phyloP scores from a whole-genome alignment of 805 yeast genomes.

The Yarrowia hollandica region DNA sequence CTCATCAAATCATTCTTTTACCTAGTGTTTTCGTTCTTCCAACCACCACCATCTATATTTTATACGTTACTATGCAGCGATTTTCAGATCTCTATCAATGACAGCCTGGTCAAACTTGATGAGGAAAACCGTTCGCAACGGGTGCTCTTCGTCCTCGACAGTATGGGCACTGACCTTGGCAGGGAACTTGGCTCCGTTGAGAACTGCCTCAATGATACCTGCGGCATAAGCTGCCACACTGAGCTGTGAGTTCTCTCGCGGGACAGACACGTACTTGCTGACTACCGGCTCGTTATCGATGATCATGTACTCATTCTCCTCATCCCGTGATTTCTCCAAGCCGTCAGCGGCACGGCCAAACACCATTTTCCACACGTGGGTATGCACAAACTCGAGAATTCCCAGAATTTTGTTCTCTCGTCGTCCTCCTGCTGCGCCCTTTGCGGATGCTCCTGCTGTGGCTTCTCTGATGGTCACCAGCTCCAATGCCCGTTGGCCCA shows the following conservation, averaged over 20 bases:
- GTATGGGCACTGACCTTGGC: conserved; percentile 83
- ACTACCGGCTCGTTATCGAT: conserved; percentile 72
- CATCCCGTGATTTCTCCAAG: conserved; percentile 67
- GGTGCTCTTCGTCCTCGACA: conserved; percentile 58
- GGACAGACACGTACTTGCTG: conserved; percentile 71
- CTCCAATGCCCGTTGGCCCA: conserved; percentile 73
- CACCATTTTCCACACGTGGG: conserved; percentile 68
- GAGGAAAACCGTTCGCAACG: conserved; percentile 71
- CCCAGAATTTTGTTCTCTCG: conserved; percentile 69
- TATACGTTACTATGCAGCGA: conserved; percentile 6
- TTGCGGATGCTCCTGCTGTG: conserved; percentile 35
- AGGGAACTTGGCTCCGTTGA: conserved; percentile 69
- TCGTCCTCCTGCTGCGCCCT: conserved; percentile 35
- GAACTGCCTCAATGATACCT: conserved; percentile 79
- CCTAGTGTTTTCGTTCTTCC: too few species aligned
- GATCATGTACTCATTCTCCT: conserved; percentile 73
- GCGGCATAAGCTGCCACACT: conserved; percentile 83
- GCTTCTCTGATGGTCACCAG: conserved; percentile 62
- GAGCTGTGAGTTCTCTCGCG: conserved; percentile 72
- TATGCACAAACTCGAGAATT: conserved; percentile 68
- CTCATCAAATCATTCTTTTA: too few species aligned
- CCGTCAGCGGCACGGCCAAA: conserved; percentile 77
- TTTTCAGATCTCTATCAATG: conserved; percentile 33
- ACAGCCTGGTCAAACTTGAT: conserved; percentile 57
- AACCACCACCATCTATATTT: too few species aligned